These are phyloP conservation scores for Butyriboletus appendiculatus DNA, from an alignment of 1,284 basidiomycete genomes.

Conservation along the genomic window DNA sequence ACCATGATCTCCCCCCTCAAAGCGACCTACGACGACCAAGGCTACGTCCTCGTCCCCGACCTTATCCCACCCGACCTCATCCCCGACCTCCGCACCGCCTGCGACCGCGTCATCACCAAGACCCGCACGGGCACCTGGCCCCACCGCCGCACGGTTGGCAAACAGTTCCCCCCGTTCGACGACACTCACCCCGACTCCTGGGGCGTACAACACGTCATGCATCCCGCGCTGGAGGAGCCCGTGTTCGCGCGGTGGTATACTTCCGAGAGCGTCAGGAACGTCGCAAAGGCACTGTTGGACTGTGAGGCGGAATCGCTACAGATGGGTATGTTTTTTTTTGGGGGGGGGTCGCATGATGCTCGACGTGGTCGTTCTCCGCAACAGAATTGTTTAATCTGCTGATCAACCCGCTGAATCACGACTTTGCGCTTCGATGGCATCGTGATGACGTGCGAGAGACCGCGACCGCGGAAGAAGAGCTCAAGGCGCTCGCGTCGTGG, in stretches of 20 bases:
- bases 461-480: slow-evolving; percentile 67
- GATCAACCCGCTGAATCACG: slow-evolving; percentile 67
- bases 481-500: slow-evolving; percentile 56
- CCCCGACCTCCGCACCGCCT: slow-evolving; percentile 50
- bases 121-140: slow-evolving; percentile 70
- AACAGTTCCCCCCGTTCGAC: slow-evolving; percentile 77
- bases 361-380: background rate
- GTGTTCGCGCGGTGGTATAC: slow-evolving; percentile 72
- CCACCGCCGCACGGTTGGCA: slow-evolving; percentile 73
- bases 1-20: too few species aligned
- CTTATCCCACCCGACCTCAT: slow-evolving; percentile 52
- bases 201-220: slow-evolving; percentile 83
- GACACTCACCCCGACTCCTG: slow-evolving; percentile 64
- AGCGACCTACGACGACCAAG: slow-evolving; percentile 59
- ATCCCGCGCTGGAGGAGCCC: slow-evolving; percentile 63
- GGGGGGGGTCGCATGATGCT: background rate
- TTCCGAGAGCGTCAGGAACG: slow-evolving; percentile 51
- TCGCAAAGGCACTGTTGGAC: slow-evolving; percentile 52
- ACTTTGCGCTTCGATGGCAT: slow-evolving; percentile 83
- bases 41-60: slow-evolving; percentile 69
- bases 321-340: slow-evolving; percentile 53
- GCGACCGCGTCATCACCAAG: slow-evolving; percentile 50
- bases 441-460: slow-evolving; percentile 74
- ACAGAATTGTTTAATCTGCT: slow-evolving; percentile 80
- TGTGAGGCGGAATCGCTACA: slow-evolving; percentile 58